A percentile compares a stretch with the other conserved stretches of the same genome.
These are phyloP conservation scores for Chimonanthus praecox DNA, from an alignment of 164 flowering plant species.

Conservation along the genomic window DNA sequence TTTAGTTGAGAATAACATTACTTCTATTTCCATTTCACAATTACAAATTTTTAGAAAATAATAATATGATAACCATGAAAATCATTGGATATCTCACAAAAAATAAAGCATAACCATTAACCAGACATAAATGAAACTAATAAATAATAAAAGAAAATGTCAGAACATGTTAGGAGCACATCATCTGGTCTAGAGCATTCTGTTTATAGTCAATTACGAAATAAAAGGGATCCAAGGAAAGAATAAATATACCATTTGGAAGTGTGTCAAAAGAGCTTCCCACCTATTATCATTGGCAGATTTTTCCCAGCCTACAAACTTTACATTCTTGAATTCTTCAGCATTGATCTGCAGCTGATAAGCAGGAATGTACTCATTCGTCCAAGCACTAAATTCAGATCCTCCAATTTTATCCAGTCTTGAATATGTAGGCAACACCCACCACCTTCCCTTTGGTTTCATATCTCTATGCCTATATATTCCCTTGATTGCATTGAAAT, in stretches of 20 bases:
- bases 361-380: slow-evolving; percentile 63
- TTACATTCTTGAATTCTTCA: slow-evolving; percentile 29
- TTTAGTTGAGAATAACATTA: too few relatives aligned
- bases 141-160: too few relatives aligned
- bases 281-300: slow-evolving; percentile 43
- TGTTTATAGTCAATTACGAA: background rate
- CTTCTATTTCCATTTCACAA: too few relatives aligned
- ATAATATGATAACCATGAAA: too few relatives aligned
- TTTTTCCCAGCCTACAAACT: slow-evolving; percentile 68
- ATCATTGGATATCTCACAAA: too few relatives aligned
- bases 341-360: slow-evolving; percentile 62
- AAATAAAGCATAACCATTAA: too few relatives aligned
- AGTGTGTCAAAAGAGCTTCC: slow-evolving; percentile 89
- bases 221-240: slow-evolving; percentile 14
- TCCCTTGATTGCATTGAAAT: slow-evolving; percentile 31
- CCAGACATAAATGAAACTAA: too few relatives aligned
- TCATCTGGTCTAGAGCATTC: background rate
- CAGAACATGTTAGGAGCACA: background rate
- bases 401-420: slow-evolving; percentile 79
- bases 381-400: slow-evolving; percentile 63
- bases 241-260: slow-evolving; percentile 76
- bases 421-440: slow-evolving; percentile 35
- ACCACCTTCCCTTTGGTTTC: slow-evolving; percentile 36
- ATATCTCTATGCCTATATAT: slow-evolving; percentile 15
- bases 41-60: too few relatives aligned